Conservation (phyloP, 2,329 filamentous ascomycete genomes). For the Exophiala sp. region DNA sequence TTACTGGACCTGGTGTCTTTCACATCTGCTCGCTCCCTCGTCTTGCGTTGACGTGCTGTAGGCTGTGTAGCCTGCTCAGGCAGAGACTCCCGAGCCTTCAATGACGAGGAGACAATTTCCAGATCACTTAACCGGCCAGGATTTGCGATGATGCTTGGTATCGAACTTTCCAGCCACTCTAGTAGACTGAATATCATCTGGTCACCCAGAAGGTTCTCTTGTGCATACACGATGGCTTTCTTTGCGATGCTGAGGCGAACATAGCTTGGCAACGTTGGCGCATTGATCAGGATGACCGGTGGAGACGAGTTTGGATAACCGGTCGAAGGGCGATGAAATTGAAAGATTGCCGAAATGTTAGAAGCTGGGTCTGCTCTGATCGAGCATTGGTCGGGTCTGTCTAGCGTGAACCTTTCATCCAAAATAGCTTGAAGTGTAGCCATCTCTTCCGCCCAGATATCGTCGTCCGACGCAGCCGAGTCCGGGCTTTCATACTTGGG, state of each 20-base stretch:
- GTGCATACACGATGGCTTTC: conserved; percentile 65
- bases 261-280: conserved; percentile 68
- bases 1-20: conserved; percentile 20
- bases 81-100: neutral
- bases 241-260: conserved; percentile 85
- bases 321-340: conserved; percentile 63
- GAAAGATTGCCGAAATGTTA: conserved; percentile 36
- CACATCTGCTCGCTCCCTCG: neutral
- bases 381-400: conserved; percentile 60
- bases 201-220: conserved; percentile 67
- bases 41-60: neutral
- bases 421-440: conserved; percentile 79
- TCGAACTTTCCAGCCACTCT: conserved; percentile 84
- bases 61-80: neutral
- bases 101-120: conserved; percentile 63
- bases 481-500: conserved; percentile 13
- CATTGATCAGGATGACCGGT: conserved; percentile 57
- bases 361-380: conserved; percentile 53
- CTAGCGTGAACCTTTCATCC: conserved; percentile 61
- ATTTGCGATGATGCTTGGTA: conserved; percentile 73
- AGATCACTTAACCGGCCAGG: conserved; percentile 82
- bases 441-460: conserved; percentile 80
- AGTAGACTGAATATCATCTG: conserved; percentile 86
- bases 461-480: conserved; percentile 31
- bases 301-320: conserved; percentile 59